phyloP scores from a whole-genome alignment of 2,329 filamentous ascomycete species.

The Phaeosphaeriaceae sp. region DNA sequence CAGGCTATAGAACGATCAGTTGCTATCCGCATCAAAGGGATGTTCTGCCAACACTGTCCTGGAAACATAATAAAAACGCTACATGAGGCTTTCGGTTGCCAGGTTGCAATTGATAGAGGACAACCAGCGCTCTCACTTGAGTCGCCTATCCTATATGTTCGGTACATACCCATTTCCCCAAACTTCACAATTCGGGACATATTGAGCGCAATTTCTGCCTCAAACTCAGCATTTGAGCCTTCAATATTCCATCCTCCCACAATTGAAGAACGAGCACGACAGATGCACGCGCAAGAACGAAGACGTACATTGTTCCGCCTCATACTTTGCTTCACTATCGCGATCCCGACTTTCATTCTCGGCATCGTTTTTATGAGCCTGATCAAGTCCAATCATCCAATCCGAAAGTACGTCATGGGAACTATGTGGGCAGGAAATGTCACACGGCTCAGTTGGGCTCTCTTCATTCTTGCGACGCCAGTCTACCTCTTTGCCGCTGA shows the following conservation, averaged over 20 bases:
- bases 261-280: conserved; percentile 79
- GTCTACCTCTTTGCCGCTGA: conserved; percentile 88
- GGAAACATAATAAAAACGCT: conserved; percentile 61
- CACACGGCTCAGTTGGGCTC: conserved; percentile 76
- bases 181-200: conserved; percentile 78
- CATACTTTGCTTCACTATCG: conserved; percentile 69
- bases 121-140: conserved; percentile 63
- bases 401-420: conserved; percentile 71
- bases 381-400: conserved; percentile 64
- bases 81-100: conserved; percentile 54
- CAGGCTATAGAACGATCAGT: conserved; percentile 37
- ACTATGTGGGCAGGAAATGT: conserved; percentile 73
- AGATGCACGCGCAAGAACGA: conserved; percentile 74
- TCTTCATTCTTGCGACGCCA: conserved; percentile 82
- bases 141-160: conserved; percentile 70
- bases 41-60: conserved; percentile 57
- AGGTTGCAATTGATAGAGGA: conserved; percentile 58
- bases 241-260: conserved; percentile 80
- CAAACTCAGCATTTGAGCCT: conserved; percentile 70
- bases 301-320: conserved; percentile 72
- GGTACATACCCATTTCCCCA: conserved; percentile 72
- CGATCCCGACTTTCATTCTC: conserved; percentile 84
- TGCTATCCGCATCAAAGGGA: conserved; percentile 49
- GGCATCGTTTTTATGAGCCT: conserved; percentile 93
- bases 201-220: conserved; percentile 68